Base-by-base conservation (phyloP, 164 flowering plant species). In the Piper betle region DNA sequence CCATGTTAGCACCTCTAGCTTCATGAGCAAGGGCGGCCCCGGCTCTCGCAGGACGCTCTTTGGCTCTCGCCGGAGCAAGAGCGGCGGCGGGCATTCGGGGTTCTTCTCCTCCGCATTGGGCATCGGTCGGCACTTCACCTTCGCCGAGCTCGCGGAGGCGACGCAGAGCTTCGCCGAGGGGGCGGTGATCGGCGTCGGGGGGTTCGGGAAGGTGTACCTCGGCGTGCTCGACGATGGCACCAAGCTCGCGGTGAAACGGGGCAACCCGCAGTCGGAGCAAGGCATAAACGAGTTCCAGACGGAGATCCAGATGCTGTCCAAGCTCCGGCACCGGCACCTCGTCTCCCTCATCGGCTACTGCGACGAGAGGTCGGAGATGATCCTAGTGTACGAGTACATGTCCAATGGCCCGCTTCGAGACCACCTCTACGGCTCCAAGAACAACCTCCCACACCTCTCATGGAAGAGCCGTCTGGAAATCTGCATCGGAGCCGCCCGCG, bases 381-480 rank as follows among this genome's bases (percentile, higher is more conserved):
- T 90, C 58, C 81, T 92, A 8, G 93, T 89, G 0, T 92, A 89
- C 40, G 98, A 89, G 73, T 89, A 85, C 82, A 87, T 92, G 97
- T 63, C 86, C 0, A 81, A 86, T 48, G 98, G 98, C 4, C 88
- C 95, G 0, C 74, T 92, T 0, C 82, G 96, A 0, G 91, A 89
- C 62, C 97, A 89, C 57, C 65, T 89, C 19, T 86, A 89, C 53
- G 93, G 90, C 56, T 72, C 89, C 0, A 46, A 46, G 50, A 46
- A 12, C 3, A 74, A 58, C 63, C 77, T 78, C 13, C 74, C 84
- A 52, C 77, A 68, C 19, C 43, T 92, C 59, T 46, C 90, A 1
- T 89, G 98, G 98, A 81, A 84, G 55, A 81, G 80, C 58, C 54
- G 96, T 61, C 86, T 92, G 0, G 96, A 89, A 69, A 81, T 89